Conservation (phyloP, 2,329 filamentous ascomycete species). For the Stachybotrys chartarum region DNA sequence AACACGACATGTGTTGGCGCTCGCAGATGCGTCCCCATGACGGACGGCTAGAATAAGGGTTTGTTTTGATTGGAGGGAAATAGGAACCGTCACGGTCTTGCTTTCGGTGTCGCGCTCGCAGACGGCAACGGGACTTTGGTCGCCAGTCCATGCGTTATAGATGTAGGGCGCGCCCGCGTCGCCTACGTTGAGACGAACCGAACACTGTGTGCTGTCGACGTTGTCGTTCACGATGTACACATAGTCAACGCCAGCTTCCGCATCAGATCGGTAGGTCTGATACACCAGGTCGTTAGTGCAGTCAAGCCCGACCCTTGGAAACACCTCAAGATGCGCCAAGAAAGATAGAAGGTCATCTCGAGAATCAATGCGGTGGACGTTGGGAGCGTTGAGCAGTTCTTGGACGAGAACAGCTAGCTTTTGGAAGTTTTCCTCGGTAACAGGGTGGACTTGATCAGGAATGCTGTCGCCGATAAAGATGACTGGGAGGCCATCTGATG, state of each 20-base stretch:
- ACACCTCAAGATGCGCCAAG: background rate
- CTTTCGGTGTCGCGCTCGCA: background rate
- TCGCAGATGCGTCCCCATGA: background rate
- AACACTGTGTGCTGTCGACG: background rate
- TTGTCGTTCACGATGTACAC: background rate
- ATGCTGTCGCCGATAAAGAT: conserved; percentile 20
- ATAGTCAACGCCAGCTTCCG: background rate
- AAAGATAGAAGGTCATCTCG: background rate
- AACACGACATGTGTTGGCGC: background rate
- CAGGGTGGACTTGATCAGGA: background rate
- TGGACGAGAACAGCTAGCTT: background rate
- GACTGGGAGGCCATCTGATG: conserved; percentile 31
- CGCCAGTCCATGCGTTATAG: background rate
- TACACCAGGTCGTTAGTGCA: background rate
- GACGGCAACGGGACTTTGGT: background rate
- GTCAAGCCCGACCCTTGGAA: background rate
- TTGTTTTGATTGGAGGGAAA: background rate
- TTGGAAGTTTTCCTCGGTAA: background rate
- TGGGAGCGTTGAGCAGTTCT: background rate
- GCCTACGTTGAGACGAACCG: background rate
- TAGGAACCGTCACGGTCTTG: background rate
- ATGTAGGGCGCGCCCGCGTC: background rate
- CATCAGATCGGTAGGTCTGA: background rate
- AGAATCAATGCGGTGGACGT: background rate
- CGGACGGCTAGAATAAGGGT: background rate